These are phyloP conservation scores for Solanum chilense DNA, from an alignment of 257 asterid species.

Conservation along the genomic window DNA sequence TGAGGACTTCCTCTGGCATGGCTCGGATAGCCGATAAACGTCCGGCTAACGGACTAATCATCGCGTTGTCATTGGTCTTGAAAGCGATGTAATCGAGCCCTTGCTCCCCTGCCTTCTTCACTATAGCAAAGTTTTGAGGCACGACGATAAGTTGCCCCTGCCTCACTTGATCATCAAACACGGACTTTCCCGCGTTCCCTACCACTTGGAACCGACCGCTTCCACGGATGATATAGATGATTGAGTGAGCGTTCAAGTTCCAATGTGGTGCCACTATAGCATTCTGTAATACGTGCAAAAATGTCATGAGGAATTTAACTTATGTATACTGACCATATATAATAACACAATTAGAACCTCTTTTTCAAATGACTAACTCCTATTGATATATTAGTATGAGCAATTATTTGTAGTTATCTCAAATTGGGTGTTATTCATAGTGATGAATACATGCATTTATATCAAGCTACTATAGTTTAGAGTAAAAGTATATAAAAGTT, in stretches of 20 bases:
- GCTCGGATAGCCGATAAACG: conserved; percentile 31
- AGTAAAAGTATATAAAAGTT: not conserved
- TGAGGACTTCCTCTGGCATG: conserved; percentile 50
- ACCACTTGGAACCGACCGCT: conserved; percentile 40
- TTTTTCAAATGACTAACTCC: not conserved
- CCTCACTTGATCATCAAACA: conserved; percentile 38
- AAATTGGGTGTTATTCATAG: not conserved
- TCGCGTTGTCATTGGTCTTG: conserved; percentile 51
- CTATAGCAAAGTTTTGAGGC: conserved; percentile 41
- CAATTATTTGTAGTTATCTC: not conserved
- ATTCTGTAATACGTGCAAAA: conserved; percentile 9
- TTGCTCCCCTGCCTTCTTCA: conserved; percentile 34
- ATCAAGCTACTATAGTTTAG: not conserved
- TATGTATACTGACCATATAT: not conserved
- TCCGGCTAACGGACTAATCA: conserved; percentile 33
- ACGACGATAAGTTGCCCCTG: conserved; percentile 42
- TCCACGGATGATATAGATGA: conserved; percentile 33
- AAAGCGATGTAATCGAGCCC: conserved; percentile 51
- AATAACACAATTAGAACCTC: not conserved
- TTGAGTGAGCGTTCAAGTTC: conserved; percentile 41
- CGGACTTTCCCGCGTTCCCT: conserved; percentile 21
- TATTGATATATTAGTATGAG: not conserved
- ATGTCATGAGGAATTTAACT: not conserved
- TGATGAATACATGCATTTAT: not conserved
- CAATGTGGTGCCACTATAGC: conserved; percentile 45